Evolutionary conservation across 108 stramenopile species (phyloP).

Genomic region (Cyclostephanos invisitatus): DNA sequence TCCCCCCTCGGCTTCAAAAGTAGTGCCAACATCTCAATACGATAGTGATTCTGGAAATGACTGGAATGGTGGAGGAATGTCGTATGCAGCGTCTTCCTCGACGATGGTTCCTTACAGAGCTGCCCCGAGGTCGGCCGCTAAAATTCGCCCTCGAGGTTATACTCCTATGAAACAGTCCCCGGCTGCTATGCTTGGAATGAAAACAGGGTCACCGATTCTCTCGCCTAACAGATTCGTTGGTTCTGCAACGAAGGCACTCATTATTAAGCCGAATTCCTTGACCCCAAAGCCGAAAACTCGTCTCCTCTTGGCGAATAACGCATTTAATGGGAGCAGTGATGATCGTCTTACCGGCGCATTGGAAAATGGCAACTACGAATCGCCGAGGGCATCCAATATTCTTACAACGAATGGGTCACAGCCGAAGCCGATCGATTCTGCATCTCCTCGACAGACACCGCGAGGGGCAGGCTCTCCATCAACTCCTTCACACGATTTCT

Average conservation of each 20-base stretch:
- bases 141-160: slow-evolving; percentile 83
- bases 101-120: slow-evolving; percentile 42
- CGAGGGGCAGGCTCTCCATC: slow-evolving; percentile 6
- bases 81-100: slow-evolving; percentile 39
- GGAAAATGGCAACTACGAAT: slow-evolving; percentile 44
- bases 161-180: slow-evolving; percentile 53
- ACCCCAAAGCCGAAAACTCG: slow-evolving; percentile 63
- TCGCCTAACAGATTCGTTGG: slow-evolving; percentile 60
- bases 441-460: slow-evolving; percentile 14
- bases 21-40: slow-evolving; percentile 46
- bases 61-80: slow-evolving; percentile 36
- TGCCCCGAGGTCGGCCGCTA: slow-evolving; percentile 63
- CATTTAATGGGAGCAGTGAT: slow-evolving; percentile 23
- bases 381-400: slow-evolving; percentile 17
- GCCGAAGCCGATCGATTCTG: slow-evolving; percentile 26
- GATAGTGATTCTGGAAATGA: slow-evolving; percentile 24
- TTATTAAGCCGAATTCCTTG: slow-evolving; percentile 59
- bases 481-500: slow-evolving; percentile 65
- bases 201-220: slow-evolving; percentile 47
- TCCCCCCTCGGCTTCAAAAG: slow-evolving; percentile 43
- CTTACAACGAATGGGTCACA: slow-evolving; percentile 20
- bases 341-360: slow-evolving; percentile 11
- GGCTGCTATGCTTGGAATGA: slow-evolving; percentile 30
- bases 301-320: slow-evolving; percentile 50
- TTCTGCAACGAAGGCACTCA: slow-evolving; percentile 57